These are phyloP conservation scores for Coniochaeta sp. DNA, from an alignment of 2,329 filamentous ascomycete species.

Conservation along the genomic window DNA sequence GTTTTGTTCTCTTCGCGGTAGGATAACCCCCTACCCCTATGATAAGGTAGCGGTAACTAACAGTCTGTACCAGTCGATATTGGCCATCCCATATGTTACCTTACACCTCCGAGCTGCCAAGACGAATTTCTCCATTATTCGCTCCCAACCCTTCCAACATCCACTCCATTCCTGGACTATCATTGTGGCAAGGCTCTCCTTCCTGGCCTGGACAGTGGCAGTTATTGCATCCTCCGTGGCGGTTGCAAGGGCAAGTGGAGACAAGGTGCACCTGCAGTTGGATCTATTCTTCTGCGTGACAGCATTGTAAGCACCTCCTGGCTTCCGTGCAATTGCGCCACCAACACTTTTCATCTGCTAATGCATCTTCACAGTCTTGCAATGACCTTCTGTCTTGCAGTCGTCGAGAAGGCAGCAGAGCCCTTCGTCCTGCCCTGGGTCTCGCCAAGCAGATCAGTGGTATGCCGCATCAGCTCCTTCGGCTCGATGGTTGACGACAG, in stretches of 20 bases:
- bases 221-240: constrained; percentile 18
- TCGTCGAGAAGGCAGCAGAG: constrained; percentile 1
- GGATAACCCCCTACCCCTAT: background rate
- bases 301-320: constrained; percentile 14
- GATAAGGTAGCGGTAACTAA: background rate
- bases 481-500: constrained; percentile 10
- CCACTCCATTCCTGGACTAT: constrained; percentile 21
- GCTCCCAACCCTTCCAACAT: constrained; percentile 15
- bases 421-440: constrained; percentile 15
- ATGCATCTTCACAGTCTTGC: constrained; percentile 4
- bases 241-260: constrained; percentile 6
- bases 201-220: constrained; percentile 19
- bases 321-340: background rate
- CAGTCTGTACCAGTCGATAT: constrained; percentile 5
- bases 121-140: constrained; percentile 13
- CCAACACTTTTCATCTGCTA: background rate
- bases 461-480: constrained; percentile 7
- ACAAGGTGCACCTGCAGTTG: constrained; percentile 10
- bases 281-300: constrained; percentile 18
- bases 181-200: constrained; percentile 18
- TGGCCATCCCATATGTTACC: constrained; percentile 21
- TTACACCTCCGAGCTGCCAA: constrained; percentile 20
- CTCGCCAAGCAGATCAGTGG: constrained; percentile 7
- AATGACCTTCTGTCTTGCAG: constrained; percentile 11
- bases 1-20: constrained; percentile 14